Evolutionary conservation across 192 early-diverging fungal species (phyloP).

Genomic region (Podila clonocystis): DNA sequence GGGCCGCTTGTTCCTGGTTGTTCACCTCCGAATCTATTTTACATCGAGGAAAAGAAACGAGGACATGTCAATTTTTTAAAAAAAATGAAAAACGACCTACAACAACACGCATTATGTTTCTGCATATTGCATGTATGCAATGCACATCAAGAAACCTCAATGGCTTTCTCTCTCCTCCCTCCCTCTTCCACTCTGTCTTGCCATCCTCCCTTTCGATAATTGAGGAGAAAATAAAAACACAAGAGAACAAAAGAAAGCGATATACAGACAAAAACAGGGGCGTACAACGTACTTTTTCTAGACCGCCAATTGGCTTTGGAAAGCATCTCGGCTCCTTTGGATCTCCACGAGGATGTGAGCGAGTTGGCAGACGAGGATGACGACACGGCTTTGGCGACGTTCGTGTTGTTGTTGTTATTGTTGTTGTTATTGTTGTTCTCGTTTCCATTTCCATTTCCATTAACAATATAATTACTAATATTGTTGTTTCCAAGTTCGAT

Average conservation of each 20-base stretch:
- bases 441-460: not conserved
- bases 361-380: constrained; percentile 28
- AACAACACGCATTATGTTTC: too few species aligned
- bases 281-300: constrained; percentile 33
- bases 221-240: too few species aligned
- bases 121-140: too few species aligned
- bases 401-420: constrained; percentile 4
- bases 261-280: not conserved
- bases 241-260: not conserved
- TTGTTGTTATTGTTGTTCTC: not conserved
- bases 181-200: too few species aligned
- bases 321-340: constrained; percentile 39
- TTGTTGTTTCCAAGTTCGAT: constrained; percentile 13
- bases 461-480: too few species aligned
- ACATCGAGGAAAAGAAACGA: not conserved
- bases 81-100: too few species aligned
- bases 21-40: constrained; percentile 35
- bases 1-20: not conserved
- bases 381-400: not conserved
- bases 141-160: too few species aligned
- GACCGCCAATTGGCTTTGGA: constrained; percentile 30
- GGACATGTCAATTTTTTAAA: not conserved
- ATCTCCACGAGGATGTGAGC: constrained; percentile 25
- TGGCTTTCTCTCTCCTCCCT: too few species aligned
- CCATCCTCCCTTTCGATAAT: too few species aligned